Evolutionary conservation across 768 basidiomycete species (phyloP).

Genomic region (Suillus cothurnatus): DNA sequence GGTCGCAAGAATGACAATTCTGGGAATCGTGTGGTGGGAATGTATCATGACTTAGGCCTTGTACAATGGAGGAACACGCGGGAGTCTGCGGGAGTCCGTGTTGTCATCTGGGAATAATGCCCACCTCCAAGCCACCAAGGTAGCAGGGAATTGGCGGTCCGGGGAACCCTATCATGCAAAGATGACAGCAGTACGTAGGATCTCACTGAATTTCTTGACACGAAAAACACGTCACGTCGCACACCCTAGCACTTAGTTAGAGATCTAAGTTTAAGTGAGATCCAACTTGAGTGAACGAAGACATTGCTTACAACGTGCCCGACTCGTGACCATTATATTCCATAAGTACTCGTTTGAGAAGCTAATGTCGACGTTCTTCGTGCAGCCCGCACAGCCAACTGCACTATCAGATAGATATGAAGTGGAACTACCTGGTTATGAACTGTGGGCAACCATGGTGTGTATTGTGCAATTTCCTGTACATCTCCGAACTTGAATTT

Average conservation of each 20-base stretch:
- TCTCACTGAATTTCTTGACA: not conserved
- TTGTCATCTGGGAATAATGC: not conserved
- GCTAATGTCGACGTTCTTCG: constrained; percentile 3
- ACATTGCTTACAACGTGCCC: not conserved
- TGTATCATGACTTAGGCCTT: not conserved
- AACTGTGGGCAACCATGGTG: constrained; percentile 23
- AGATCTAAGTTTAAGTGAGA: not conserved
- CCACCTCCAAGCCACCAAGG: not conserved
- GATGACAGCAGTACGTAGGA: not conserved
- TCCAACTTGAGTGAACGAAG: not conserved
- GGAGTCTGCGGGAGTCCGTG: not conserved
- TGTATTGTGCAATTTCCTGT: not conserved
- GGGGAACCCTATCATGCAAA: not conserved
- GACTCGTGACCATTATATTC: not conserved
- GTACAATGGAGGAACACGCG: not conserved
- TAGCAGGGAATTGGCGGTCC: not conserved
- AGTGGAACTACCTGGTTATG: constrained; percentile 25
- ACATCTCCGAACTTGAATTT: constrained; percentile 1
- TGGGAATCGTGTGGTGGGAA: not conserved
- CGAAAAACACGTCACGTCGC: not conserved
- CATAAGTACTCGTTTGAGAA: not conserved
- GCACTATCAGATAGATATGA: constrained; percentile 8
- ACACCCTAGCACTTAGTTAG: not conserved
- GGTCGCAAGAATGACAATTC: not conserved
- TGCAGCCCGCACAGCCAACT: constrained; percentile 22